Base-by-base conservation (phyloP, 257 asterid species). In the Nemophila menziesii region DNA sequence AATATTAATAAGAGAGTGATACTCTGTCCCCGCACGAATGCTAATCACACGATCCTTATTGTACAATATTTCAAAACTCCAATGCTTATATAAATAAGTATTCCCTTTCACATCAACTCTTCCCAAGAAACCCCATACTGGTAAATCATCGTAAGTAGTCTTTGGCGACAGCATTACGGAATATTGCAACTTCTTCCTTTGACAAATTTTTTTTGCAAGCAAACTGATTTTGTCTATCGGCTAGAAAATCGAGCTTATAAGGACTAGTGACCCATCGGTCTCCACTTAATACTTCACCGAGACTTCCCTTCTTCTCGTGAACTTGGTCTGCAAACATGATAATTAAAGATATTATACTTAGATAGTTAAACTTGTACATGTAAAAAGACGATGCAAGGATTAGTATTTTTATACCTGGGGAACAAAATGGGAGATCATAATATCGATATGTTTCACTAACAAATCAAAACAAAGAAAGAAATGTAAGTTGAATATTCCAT, bases 381-480 rank as follows among this genome's bases (percentile, higher is more conserved):
- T 29, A 20, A 51, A 49, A 37, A 18, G 22, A 26, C 3, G 43
- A 11, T n/a, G n/a, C n/a, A 19, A 46, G 42, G 17, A 50, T 24
- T 24, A 24, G 33, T 24, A 55, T 15, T 9, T n/a, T 16, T 43
- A 36, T 47, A 77, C 86, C 86, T 64, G 82, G 75, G 5, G 64
- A 42, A 60, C 87, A 77, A 66, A 77, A 77, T 9, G 82, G 87
- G 50, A 77, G 87, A 67, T 77, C 87, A 39, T 73, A 77, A 62
- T 58, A 77, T 14, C 87, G 72, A 62, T 77, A 73, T 4, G 82
- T 77, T 52, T 77, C 87, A 20, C 87, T 77, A n/a, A 74, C 38
- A 60, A 64, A 26, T 20, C 24, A 36, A 42, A 45, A 43, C 52
- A 23, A 42, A 16, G 45, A 24, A 24, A 24, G 33, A 9, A 24